phyloP scores from a whole-genome alignment of 2,329 filamentous ascomycete species.

The Paraphoma sp. region DNA sequence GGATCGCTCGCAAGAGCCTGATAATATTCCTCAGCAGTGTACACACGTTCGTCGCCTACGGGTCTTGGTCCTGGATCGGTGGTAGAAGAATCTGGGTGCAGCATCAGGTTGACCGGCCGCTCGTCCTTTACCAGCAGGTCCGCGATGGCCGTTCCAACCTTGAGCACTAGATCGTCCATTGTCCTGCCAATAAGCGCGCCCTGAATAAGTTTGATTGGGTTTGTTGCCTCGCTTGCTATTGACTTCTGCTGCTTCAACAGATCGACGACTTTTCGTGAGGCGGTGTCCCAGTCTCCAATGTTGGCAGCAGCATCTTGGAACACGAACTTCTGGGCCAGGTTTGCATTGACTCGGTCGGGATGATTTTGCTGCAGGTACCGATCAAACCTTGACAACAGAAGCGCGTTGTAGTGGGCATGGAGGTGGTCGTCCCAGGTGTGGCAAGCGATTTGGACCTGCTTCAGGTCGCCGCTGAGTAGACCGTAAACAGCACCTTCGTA shows the following conservation, averaged over 20 bases:
- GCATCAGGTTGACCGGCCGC: slow-evolving; percentile 34
- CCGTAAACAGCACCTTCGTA: slow-evolving; percentile 93
- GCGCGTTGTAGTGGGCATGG: slow-evolving; percentile 87
- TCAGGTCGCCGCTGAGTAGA: slow-evolving; percentile 82
- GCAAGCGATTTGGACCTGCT: slow-evolving; percentile 78
- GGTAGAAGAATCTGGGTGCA: slow-evolving; percentile 36
- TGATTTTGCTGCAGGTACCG: slow-evolving; percentile 67
- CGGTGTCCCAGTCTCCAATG: slow-evolving; percentile 61
- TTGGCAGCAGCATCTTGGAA: slow-evolving; percentile 71
- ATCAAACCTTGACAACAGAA: slow-evolving; percentile 81
- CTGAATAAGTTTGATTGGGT: slow-evolving; percentile 77
- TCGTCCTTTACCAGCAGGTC: slow-evolving; percentile 42
- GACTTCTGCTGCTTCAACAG: slow-evolving; percentile 63
- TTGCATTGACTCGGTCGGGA: slow-evolving; percentile 58
- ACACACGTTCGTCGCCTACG: slow-evolving; percentile 21
- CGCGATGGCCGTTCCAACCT: slow-evolving; percentile 53
- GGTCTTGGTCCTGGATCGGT: slow-evolving; percentile 25
- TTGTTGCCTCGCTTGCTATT: slow-evolving; percentile 64
- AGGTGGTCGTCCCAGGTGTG: slow-evolving; percentile 84
- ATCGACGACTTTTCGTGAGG: slow-evolving; percentile 64
- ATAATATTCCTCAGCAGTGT: slow-evolving; percentile 33
- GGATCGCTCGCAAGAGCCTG: slow-evolving; percentile 48
- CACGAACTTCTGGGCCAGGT: slow-evolving; percentile 65
- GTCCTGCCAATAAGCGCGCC: slow-evolving; percentile 74
- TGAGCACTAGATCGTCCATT: slow-evolving; percentile 51